These are phyloP conservation scores for Mycena citricolor DNA, from an alignment of 1,284 basidiomycete genomes.

Conservation along the genomic window DNA sequence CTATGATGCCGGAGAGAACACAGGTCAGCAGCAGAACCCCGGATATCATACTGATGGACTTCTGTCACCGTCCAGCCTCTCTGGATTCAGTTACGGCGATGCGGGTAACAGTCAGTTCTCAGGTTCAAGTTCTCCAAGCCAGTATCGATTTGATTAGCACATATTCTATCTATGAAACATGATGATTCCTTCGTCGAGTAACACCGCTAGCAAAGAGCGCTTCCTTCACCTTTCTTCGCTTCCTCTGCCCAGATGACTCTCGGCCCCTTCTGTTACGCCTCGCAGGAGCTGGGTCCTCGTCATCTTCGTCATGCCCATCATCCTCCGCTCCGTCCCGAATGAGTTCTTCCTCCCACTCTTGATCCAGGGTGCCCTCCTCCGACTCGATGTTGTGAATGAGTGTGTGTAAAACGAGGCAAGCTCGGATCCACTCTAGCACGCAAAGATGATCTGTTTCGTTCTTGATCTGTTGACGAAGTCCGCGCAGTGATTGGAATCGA, in stretches of 20 bases:
- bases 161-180: too few species aligned
- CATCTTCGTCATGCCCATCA: neutral
- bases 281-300: neutral
- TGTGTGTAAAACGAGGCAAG: conserved; percentile 24
- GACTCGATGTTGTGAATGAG: conserved; percentile 11
- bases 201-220: conserved; percentile 10
- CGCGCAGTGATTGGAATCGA: conserved; percentile 28
- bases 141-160: too few species aligned
- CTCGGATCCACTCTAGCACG: conserved; percentile 25
- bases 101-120: too few species aligned
- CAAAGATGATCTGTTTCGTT: conserved; percentile 21
- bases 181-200: too few species aligned
- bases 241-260: conserved; percentile 6
- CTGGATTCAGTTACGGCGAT: too few species aligned
- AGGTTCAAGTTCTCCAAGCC: too few species aligned
- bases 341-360: conserved; percentile 9
- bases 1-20: too few species aligned
- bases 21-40: too few species aligned
- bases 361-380: conserved; percentile 1
- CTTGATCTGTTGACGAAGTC: conserved; percentile 24
- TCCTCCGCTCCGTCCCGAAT: conserved; percentile 1
- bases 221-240: neutral
- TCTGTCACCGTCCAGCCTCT: too few species aligned
- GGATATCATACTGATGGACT: too few species aligned
- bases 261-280: conserved; percentile 10